These are phyloP conservation scores for Mortierella sp. DNA, from an alignment of 371 early-diverging fungal species.

Conservation along the genomic window DNA sequence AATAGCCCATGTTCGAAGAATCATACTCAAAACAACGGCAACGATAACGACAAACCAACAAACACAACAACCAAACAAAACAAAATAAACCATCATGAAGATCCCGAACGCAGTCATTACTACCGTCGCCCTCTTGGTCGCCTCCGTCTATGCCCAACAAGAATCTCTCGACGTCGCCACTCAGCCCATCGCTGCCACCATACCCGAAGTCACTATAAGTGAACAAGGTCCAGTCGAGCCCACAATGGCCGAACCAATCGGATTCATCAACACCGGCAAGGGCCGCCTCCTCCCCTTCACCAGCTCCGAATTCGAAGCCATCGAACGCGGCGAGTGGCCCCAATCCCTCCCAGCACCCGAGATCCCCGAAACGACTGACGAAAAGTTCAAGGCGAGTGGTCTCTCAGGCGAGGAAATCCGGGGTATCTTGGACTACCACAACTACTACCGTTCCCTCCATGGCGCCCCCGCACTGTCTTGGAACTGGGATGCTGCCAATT, in stretches of 20 bases:
- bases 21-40: neutral
- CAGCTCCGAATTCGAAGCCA: constrained; percentile 12
- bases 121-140: neutral
- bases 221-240: neutral
- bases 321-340: neutral
- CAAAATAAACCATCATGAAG: neutral
- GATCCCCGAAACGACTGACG: neutral
- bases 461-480: constrained; percentile 61
- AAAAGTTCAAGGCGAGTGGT: neutral
- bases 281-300: neutral
- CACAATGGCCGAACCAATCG: neutral
- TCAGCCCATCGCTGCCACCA: neutral
- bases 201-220: neutral
- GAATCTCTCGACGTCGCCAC: neutral
- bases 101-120: neutral
- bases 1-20: neutral
- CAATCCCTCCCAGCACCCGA: neutral
- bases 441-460: constrained; percentile 61
- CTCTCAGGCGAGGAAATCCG: neutral
- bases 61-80: neutral
- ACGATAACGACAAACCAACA: neutral
- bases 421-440: constrained; percentile 44
- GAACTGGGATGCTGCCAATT: constrained; percentile 58
- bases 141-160: neutral
- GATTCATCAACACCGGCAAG: neutral